Base-by-base conservation (phyloP, 495 filamentous ascomycete species). In the Haplographium delicatum region DNA sequence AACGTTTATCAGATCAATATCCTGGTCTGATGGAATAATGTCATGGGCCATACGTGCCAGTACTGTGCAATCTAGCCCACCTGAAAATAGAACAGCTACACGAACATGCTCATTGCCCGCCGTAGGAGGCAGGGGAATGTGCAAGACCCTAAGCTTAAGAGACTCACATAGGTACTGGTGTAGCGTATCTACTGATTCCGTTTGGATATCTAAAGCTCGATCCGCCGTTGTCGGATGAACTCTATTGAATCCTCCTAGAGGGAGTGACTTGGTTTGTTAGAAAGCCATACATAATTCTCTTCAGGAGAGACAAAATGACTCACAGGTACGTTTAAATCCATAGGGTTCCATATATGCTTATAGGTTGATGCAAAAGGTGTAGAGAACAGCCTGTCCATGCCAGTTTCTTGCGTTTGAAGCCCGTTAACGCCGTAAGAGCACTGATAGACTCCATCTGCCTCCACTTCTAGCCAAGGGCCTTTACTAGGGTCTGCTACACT, bases 1-100 rank as follows among this genome's bases (percentile, higher is more conserved):
- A 35, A 99, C 91, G 56, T 99, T 99, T 16, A 97, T 75, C 0
- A 99, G 75, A 61, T 96, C 90, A 51, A 99, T 85, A 5, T 71
- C 68, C 52, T 93, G 80, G 4, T 73, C 62, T 2, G 61, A 19
- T 0, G 88, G 86, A 7, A 96, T 64, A 19, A 89, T 66, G 23
- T 95, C 86, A 57, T 96, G 90, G n/a, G 76, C 70, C 20, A 97
- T 64, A 43, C 90, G 76, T 10, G 94, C 91, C 22, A 99, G 72
- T 0, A 95, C 67, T 2, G 90, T 91, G 64, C 93, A 96, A 63
- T 99, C 93, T 7, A 99, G 72, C 0, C 93, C 93, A 4, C 93
- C 93, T 0, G 91, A 96, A 66, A 97, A 99, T 0, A 99, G 73
- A 2, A 99, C 77, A 0, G 89, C 90, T 24, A 95, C 58, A 45